A percentile compares a stretch with the other conserved stretches of the same genome.
Conservation (phyloP, 306 rosid species). For the Prunus salicina region DNA sequence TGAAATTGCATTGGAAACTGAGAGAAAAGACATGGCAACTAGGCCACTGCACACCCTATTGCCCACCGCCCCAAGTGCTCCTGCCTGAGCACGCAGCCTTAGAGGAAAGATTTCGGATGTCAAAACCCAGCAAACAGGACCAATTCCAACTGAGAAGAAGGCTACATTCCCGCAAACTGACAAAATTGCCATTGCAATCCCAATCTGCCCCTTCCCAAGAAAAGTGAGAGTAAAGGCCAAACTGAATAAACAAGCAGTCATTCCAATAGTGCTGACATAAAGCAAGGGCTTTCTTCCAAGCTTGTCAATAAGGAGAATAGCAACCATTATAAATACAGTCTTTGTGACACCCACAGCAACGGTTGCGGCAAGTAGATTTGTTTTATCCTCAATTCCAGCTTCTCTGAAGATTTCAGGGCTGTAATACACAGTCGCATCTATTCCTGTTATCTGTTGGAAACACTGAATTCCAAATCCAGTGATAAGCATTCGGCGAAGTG, state of each 20-base stretch:
- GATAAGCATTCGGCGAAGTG: conserved; percentile 69
- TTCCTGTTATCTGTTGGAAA: conserved; percentile 96
- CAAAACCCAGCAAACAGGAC: conserved; percentile 95
- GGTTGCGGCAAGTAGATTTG: conserved; percentile 77
- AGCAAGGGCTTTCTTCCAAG: conserved; percentile 87
- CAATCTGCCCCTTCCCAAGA: conserved; percentile 48
- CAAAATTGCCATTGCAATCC: conserved; percentile 49
- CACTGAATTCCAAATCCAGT: conserved; percentile 91
- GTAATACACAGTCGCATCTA: conserved; percentile 92
- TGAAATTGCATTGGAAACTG: conserved; percentile 57
- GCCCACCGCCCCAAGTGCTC: conserved; percentile 83
- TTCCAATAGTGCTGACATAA: conserved; percentile 81
- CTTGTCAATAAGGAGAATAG: conserved; percentile 70
- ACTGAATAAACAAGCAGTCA: conserved; percentile 80
- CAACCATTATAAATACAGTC: conserved; percentile 75
- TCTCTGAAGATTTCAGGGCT: conserved; percentile 75
- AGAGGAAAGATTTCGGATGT: conserved; percentile 91
- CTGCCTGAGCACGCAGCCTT: conserved; percentile 80
- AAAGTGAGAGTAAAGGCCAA: conserved; percentile 48
- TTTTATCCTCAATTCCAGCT: conserved; percentile 62
- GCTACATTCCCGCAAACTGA: conserved; percentile 93
- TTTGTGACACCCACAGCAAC: conserved; percentile 84
- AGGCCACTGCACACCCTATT: conserved; percentile 85
- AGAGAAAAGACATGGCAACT: conserved; percentile 89
- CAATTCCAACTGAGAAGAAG: conserved; percentile 86